Conservation (phyloP, 305 asterid species). For the Rubia peregrina region DNA sequence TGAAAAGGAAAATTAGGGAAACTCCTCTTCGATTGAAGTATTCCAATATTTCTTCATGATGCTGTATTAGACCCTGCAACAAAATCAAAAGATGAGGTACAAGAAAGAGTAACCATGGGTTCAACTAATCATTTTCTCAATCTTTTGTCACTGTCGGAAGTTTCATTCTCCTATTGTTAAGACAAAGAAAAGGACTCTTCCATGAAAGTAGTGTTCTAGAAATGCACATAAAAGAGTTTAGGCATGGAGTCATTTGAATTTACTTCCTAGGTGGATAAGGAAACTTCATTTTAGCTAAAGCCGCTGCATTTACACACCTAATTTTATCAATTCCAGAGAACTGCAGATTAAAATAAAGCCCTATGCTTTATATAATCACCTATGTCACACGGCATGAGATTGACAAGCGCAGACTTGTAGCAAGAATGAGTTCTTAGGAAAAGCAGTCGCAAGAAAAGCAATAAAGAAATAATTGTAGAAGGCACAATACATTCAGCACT, state of each 20-base stretch:
- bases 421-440: not conserved
- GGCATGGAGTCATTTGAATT: not conserved
- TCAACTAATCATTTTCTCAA: not conserved
- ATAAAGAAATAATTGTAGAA: not conserved
- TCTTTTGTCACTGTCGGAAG: not conserved
- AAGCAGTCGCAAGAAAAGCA: not conserved
- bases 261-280: constrained; percentile 3
- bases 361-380: not conserved
- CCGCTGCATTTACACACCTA: not conserved
- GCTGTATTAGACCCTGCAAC: constrained; percentile 68
- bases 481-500: not conserved
- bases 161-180: not conserved
- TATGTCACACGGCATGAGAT: not conserved
- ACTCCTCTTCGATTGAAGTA: constrained; percentile 76
- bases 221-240: not conserved
- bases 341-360: not conserved
- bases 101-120: not conserved
- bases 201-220: not conserved
- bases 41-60: constrained; percentile 63
- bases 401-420: not conserved
- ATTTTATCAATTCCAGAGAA: not conserved
- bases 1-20: constrained; percentile 66
- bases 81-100: constrained; percentile 7
- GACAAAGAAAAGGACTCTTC: not conserved
- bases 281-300: not conserved